Base-by-base conservation (phyloP, 2,329 filamentous ascomycete genomes). In the Talaromyces sp. region DNA sequence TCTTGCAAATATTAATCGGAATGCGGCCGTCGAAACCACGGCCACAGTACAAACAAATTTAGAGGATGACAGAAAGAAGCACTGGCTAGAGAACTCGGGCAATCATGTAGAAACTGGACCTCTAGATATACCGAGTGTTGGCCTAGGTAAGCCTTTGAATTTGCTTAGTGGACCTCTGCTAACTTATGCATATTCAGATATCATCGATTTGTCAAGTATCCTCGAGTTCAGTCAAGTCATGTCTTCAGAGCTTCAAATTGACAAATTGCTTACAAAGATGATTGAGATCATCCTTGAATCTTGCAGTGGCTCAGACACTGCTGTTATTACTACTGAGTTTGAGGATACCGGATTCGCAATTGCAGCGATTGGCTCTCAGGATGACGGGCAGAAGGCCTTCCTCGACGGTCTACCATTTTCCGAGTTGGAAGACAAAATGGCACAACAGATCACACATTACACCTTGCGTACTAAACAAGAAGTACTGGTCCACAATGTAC, bases 221-320 rank as follows among this genome's bases (percentile, higher is more conserved):
- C 79, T 89, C 4, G 86, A 89, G 69, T 88, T 86, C 31, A 88
- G 85, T 62, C 87, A 89, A 72, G 81, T 89, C 6, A 83, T 89
- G 69, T 89, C 87, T 7, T 88, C 86, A 14, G 87, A 89, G 70
- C 79, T 89, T 16, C 83, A 88, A 67, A 85, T 89, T 49, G 86
- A 89, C 66, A 85, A 84, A 59, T 79, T 89, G 3, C 78, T 89
- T 63, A 81, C 83, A 2, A 88, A 88, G 73, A 87, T 89, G 82
- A 85, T 86, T 16, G 84, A 85, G 64, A 88, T 89, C 67, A 87
- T 89, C 37, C 75, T 89, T 7, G 86, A 89, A 69, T 86, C 85
- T 0, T 88, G 86, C 16, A 86, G 86, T 24, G 81, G 81, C 0
- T 86, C 86, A 3, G 85, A 87, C 43, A 80, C 87, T 33, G 86